Base-by-base conservation (phyloP, 495 filamentous ascomycete genomes). In the Hypoxylon trugodes region DNA sequence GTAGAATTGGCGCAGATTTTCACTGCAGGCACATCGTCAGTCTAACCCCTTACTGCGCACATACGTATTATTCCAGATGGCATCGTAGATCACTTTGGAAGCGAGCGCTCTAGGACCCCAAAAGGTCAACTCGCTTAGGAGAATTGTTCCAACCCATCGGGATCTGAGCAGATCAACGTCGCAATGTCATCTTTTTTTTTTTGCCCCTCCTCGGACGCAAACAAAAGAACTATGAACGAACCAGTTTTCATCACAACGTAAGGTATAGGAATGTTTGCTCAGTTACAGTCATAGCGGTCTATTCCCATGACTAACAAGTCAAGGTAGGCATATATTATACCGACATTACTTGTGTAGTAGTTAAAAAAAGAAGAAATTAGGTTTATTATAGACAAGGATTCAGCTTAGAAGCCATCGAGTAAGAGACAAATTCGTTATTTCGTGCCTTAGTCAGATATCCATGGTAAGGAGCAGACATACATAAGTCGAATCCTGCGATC, bases 91-190 rank as follows among this genome's bases (percentile, higher is more conserved):
- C 45, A 16, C 41, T 52, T 16, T 43, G 28, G 35, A 56, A 45
- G 43, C 51, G 56, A 61, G 38, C 38, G 26, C 37, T 52, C 53
- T 36, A 18, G 24, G 35, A 48, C 45, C 46, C 50, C 57, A 36
- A 40, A 54, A 58, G n/a, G 40, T 53, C 16, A 21, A 57, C 41
- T 68, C 65, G 59, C 58, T 68, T 63, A 54, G 38, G 43, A 43
- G 19, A 54, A 66, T 40, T 66, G 63, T 59, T 46, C 65, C 65
- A 68, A 63, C 52, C 59, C 65, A 53, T 68, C 65, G 65, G 65
- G 45, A 62, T 63, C 56, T 45, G n/a, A 36, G 19, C 51, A 33
- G 46, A 57, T 52, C 38, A 15, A 37, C 43, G 10, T 32, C 8
- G 46, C 30, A n/a, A n/a, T n/a, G n/a, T n/a, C n/a, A n/a, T n/a